Evolutionary conservation across 176 grass and related monocot species (phyloP), one percentile per base, ranked within the genome.

Genomic region (Bolboschoenus planiculmis): DNA sequence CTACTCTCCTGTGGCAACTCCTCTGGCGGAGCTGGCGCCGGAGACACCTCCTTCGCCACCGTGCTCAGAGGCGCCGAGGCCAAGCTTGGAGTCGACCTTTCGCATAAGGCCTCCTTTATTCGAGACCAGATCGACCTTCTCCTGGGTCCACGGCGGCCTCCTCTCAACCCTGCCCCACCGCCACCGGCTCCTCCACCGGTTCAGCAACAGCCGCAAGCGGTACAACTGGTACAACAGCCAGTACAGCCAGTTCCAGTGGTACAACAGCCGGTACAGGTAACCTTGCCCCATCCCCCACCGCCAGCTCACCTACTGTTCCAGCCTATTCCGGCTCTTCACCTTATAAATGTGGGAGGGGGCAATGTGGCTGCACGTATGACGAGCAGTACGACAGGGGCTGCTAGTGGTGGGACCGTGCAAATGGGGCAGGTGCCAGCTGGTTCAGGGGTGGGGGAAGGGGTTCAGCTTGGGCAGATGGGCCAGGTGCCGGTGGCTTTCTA

Each of bases 51-150:
- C 29, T 83, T 94, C 76, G 20, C 83, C 59, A 77, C 85, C 79
- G 88, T 97, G 53, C 88, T 93, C 42, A 87, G 88, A 83, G 83
- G 86, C 79, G 95, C 88, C 75, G 90, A 97, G 87, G 88, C 95
- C 47, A 88, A 89, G 87, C 85, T 97, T 34, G 90, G 95, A 21
- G 60, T 91, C 73, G 95, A 94, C 89, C 95, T 97, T 80, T 87
- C 95, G 60, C 88, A 94, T 87, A 97, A 91, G 90, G 90, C 95
- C 30, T 36, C 78, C 64, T 97, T 93, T 86, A 94, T 97, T 87
- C 88, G 86, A 29, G 92, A 94, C 85, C 95, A 97, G 92, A 97
- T 97, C 87, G 95, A 97, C 76, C 92, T 97, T 78, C 91, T 94
- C 48, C 81, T 88, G 74, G 84, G 90, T 62, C 90, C 92, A 20